Base-by-base conservation (phyloP, 1,284 basidiomycete species). In the Cutaneotrichosporon sp. region DNA sequence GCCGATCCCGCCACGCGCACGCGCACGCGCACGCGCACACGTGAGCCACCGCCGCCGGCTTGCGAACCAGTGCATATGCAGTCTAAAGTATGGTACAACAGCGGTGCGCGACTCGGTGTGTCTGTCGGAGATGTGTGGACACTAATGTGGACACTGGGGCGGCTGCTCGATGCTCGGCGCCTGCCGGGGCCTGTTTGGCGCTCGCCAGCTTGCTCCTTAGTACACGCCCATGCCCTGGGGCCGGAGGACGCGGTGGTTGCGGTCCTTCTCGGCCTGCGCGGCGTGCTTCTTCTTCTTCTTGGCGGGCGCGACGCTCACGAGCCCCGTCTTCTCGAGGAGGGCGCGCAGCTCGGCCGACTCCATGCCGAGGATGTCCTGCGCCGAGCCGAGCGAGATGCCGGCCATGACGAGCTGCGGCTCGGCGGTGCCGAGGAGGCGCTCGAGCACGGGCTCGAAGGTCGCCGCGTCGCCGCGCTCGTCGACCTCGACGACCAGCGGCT, bases 401-500 rank as follows among this genome's bases (percentile, higher is more conserved):
- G 86, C 86, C 45, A 92, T 76, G 58, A 92, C 81, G 3, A 92
- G 82, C 53, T 91, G 79, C 14, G 91, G 91, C 1, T 80, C 65
- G 1, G 80, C 65, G 2, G 82, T 75, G 9, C 77, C 80, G 0
- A 89, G 87, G 38, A 92, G 81, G 0, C 87, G 82, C 38, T 74
- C 73, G 42, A 88, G 75, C 9, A 86, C 73, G 3, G 84, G 84
- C 1, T 78, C 70, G 55, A 78, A 71, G 22, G 85, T 73, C 9
- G 83, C 79, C 13, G 81, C 82, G 72, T 88, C 87, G 56, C 77
- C 77, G 79, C 88, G 74, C 75, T 86, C 80, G 75, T 92, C 90
- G 33, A 91, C 83, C 56, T 92, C 89, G 62, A 93, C 84, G 58
- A 91, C 81, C 13, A 87, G 85, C 0, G 90, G 88, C 0, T 83